Evolutionary conservation across 257 asterid genomes (phyloP).

Genomic region (Jacaranda copaia): DNA sequence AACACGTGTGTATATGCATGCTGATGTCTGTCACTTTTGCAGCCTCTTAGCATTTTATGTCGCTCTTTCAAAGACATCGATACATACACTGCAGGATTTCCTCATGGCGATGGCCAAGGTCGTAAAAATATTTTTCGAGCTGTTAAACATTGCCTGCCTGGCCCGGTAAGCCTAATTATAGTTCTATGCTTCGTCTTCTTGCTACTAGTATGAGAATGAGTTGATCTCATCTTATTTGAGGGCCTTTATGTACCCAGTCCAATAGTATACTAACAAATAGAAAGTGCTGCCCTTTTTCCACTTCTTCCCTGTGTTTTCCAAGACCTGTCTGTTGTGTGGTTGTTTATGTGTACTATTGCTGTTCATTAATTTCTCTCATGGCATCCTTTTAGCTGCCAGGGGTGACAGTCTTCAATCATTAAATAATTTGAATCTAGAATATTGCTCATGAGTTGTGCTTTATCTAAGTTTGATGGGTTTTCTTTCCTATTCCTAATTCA

Average conservation of each 20-base stretch:
- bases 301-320: neutral
- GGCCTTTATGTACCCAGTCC: neutral
- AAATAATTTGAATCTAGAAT: neutral
- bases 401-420: slow-evolving; percentile 4
- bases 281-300: neutral
- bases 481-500: slow-evolving; percentile 9
- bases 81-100: slow-evolving; percentile 90
- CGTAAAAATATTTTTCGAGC: slow-evolving; percentile 74
- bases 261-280: neutral
- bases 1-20: neutral
- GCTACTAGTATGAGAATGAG: slow-evolving; percentile 5
- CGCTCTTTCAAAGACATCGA: slow-evolving; percentile 89
- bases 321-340: neutral
- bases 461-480: slow-evolving; percentile 27
- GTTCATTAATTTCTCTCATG: neutral
- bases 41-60: slow-evolving; percentile 93
- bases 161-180: slow-evolving; percentile 69
- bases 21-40: slow-evolving; percentile 41
- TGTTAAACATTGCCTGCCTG: slow-evolving; percentile 86
- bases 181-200: neutral
- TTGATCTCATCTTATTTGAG: neutral
- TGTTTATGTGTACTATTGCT: neutral
- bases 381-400: neutral
- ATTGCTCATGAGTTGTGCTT: neutral
- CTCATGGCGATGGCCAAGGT: slow-evolving; percentile 79